Conservation (phyloP, 2,329 filamentous ascomycete genomes). For the Mollisiaceae sp. region DNA sequence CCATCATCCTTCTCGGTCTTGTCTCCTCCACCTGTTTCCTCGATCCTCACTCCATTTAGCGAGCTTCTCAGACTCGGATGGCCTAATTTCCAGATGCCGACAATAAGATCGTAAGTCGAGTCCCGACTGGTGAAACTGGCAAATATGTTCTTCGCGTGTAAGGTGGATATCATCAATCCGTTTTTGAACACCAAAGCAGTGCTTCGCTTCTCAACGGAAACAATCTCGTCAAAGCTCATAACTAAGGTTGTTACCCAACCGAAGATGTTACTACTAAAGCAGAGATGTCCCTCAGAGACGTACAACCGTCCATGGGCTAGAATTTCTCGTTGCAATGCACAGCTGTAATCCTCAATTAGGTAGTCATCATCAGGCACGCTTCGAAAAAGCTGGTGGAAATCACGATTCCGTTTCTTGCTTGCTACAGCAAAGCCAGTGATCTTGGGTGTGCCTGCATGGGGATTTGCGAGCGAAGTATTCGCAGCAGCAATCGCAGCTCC, state of each 20-base stretch:
- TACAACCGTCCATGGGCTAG: conserved; percentile 92
- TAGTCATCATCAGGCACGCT: conserved; percentile 98
- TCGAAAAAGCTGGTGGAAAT: conserved; percentile 92
- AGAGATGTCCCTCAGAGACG: conserved; percentile 95
- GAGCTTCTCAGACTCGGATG: conserved; percentile 92
- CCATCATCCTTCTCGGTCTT: conserved; percentile 83
- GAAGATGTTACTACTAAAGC: conserved; percentile 98
- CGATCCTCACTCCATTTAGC: conserved; percentile 83
- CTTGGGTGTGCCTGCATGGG: conserved; percentile 67
- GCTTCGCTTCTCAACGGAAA: conserved; percentile 95
- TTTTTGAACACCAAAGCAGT: conserved; percentile 97
- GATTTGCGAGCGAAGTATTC: conserved; percentile 70
- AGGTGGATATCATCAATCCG: conserved; percentile 92
- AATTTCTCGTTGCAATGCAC: conserved; percentile 93
- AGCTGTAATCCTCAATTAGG: conserved; percentile 97
- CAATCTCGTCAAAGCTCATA: conserved; percentile 97
- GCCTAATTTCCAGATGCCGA: conserved; percentile 97
- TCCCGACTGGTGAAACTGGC: conserved; percentile 94
- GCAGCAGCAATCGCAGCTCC: conserved; percentile 75
- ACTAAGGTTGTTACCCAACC: conserved; percentile 98
- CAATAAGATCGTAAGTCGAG: conserved; percentile 94
- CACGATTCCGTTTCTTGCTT: conserved; percentile 92
- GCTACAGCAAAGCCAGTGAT: conserved; percentile 95
- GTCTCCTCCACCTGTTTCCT: conserved; percentile 80
- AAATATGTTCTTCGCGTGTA: conserved; percentile 95